Evolutionary conservation across 805 yeast genomes (phyloP).

Genomic region (Hanseniaspora occidentalis): DNA sequence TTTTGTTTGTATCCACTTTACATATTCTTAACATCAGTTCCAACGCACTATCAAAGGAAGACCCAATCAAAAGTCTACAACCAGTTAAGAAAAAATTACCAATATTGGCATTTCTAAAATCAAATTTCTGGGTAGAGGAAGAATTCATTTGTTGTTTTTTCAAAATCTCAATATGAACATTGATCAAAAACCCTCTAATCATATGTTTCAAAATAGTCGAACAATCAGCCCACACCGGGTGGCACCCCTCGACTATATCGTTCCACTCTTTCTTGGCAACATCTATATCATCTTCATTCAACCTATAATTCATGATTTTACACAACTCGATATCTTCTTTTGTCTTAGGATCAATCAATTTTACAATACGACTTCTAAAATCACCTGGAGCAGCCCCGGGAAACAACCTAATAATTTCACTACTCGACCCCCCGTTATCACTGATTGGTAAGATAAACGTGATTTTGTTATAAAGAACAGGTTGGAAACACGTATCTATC

Average conservation of each 20-base stretch:
- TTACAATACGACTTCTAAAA: constrained; percentile 65
- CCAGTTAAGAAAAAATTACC: constrained; percentile 83
- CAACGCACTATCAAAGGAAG: constrained; percentile 65
- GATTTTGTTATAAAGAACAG: constrained; percentile 30
- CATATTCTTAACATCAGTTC: constrained; percentile 55
- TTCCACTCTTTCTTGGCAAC: constrained; percentile 67
- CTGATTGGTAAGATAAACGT: constrained; percentile 70
- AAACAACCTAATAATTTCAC: constrained; percentile 71
- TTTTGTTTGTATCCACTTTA: constrained; percentile 29
- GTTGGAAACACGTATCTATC: constrained; percentile 39
- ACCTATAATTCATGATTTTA: constrained; percentile 19
- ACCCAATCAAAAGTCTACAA: constrained; percentile 68
- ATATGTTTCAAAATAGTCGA: constrained; percentile 53
- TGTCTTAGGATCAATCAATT: constrained; percentile 46
- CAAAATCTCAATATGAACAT: constrained; percentile 63
- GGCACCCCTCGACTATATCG: constrained; percentile 66
- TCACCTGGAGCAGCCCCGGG: constrained; percentile 98
- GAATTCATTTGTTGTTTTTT: constrained; percentile 46
- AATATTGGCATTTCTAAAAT: constrained; percentile 65
- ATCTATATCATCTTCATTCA: constrained; percentile 19
- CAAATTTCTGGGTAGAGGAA: constrained; percentile 34
- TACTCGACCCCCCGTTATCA: constrained; percentile 92
- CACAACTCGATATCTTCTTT: constrained; percentile 18
- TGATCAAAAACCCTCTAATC: constrained; percentile 63
- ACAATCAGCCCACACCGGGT: constrained; percentile 50